Conservation (phyloP, 2,329 filamentous ascomycete species). For the Pyricularia sp. region DNA sequence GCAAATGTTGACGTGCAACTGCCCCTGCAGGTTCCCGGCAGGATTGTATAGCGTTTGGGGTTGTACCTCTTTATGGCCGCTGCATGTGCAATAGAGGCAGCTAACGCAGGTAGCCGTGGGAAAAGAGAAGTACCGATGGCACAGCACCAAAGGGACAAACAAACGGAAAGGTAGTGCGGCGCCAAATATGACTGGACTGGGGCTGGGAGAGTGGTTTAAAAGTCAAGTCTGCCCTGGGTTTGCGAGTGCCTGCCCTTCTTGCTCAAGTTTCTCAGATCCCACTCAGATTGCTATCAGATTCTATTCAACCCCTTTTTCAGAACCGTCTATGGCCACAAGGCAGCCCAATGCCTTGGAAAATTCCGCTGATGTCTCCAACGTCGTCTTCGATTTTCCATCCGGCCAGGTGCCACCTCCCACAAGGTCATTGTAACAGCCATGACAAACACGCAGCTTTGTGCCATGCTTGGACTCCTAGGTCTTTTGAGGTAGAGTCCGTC, state of each 20-base stretch:
- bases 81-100: neutral
- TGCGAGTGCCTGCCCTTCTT: neutral
- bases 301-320: neutral
- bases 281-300: neutral
- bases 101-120: neutral
- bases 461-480: neutral
- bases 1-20: neutral
- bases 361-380: neutral
- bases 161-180: neutral
- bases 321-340: neutral
- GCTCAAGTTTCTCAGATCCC: neutral
- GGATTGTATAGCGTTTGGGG: neutral
- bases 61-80: neutral
- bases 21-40: neutral
- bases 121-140: neutral
- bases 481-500: neutral
- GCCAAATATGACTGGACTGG: neutral
- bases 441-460: neutral
- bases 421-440: neutral
- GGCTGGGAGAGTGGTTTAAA: neutral
- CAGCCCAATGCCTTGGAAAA: neutral
- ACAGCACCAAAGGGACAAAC: neutral
- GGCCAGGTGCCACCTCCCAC: neutral
- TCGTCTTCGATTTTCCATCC: neutral
- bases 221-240: neutral